Evolutionary conservation across 306 rosid species (phyloP), one percentile per base, ranked within the genome.

Genomic region (Calophaca sinica): DNA sequence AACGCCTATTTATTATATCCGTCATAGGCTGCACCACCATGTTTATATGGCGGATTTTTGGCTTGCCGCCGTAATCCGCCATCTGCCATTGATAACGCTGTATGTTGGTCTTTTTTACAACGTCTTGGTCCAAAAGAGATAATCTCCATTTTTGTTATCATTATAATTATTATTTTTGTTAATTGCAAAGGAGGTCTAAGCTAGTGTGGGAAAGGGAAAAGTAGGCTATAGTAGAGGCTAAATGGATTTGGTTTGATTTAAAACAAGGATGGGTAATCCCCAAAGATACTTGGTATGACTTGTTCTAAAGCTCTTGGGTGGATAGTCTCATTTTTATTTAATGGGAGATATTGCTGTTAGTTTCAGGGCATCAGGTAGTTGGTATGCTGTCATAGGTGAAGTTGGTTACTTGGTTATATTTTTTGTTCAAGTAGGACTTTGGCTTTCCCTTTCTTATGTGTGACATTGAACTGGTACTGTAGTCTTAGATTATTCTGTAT

Each of bases 301-400:
- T 13, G 29, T 46, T 13, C 7, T 57, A 29, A 53, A 55, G 15
- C 53, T 35, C 11, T 70, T 35, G 15, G 62, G n/a, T 2, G 14
- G 55, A 39, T 20, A 48, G 1, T 20, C 50, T 45, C 53, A 15
- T 20, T 54, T 49, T 48, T 48, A 12, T 55, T 55, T 50, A 8
- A 12, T 8, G 14, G 1, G 5, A 48, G 26, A 48, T 48, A 48
- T 9, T 48, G 29, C 11, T 52, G 10, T 51, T 58, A 12, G 59
- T 28, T 54, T 72, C 28, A 53, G 58, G 39, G 32, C 20, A 44
- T 70, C 32, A 70, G 20, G 20, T 69, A 20, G 45, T 35, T n/a
- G 59, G 60, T 74, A 59, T 45, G 39, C n/a, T 60, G 58, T 32
- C 58, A 29, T 31, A 14, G 39, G 36, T 49, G 51, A 62, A 68